These are phyloP conservation scores for Fusarium brevicatenulatum DNA, from an alignment of 2,329 filamentous ascomycete genomes.

Conservation along the genomic window DNA sequence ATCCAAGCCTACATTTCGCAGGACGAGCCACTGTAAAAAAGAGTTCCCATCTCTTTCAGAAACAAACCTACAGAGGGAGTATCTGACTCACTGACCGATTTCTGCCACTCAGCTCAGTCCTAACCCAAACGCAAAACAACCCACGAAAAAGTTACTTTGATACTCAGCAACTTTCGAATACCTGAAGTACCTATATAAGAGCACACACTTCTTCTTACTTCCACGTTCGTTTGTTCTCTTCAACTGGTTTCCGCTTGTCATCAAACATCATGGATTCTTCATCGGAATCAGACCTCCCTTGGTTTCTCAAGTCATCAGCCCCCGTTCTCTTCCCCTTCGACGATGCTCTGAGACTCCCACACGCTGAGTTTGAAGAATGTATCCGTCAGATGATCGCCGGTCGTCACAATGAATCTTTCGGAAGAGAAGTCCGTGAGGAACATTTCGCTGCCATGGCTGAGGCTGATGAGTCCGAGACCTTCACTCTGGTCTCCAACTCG, in stretches of 20 bases:
- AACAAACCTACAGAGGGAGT: neutral
- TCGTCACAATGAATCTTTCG: constrained; percentile 14
- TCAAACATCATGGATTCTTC: constrained; percentile 34
- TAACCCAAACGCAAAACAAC: neutral
- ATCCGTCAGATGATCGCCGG: constrained; percentile 42
- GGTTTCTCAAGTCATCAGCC: constrained; percentile 53
- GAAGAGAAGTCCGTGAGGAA: neutral
- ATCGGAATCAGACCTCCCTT: constrained; percentile 42
- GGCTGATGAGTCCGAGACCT: constrained; percentile 37
- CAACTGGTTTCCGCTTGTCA: neutral
- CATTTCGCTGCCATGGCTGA: constrained; percentile 19
- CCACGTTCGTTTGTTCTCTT: neutral
- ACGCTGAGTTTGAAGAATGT: constrained; percentile 49
- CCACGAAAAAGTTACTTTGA: neutral
- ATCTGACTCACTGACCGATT: constrained; percentile 35
- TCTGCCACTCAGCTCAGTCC: neutral
- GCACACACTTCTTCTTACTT: neutral
- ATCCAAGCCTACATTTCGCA: neutral
- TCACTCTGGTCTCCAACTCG: constrained; percentile 43
- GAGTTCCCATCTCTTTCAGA: neutral
- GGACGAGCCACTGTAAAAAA: neutral
- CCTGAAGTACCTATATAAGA: constrained; percentile 10
- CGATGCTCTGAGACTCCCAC: constrained; percentile 48
- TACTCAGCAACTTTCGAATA: neutral
- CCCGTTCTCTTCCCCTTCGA: constrained; percentile 53